Base-by-base conservation (phyloP, 2,329 filamentous ascomycete genomes). In the Arthrobotrys entomopaga region DNA sequence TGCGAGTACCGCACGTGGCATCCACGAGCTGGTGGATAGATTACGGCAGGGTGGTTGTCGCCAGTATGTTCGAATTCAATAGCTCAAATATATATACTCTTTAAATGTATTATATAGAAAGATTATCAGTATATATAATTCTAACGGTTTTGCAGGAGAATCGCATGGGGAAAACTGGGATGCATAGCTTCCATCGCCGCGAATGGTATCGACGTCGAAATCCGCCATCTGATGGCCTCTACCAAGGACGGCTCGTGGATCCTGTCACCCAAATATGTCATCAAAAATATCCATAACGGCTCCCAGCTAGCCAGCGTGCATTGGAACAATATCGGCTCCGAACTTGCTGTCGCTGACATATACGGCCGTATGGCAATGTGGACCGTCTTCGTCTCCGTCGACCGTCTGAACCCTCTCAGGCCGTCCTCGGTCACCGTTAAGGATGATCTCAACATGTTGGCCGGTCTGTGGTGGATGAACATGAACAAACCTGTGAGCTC, bases 131-230 rank as follows among this genome's bases (percentile, higher is more conserved):
- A 29, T 49, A 49, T 16, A 38, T 16, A 58, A 10, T 8, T 34
- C 29, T 19, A 80, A 74, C 78, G 65, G 20, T 43, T 29, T 10
- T 54, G 50, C 78, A 96, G 93, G 80, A 88, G 88, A 77, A 86
- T 97, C 63, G 89, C 91, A 29, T 98, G 94, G 93, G 97, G 94
- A 10, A 93, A 89, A 78, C 87, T 88, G 74, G 94, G 94, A 49
- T 92, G 90, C 72, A 91, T 98, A 77, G 93, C 93, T 26, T 90
- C 89, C 63, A 90, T 98, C 77, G 87, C 89, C 19, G 83, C 87
- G 15, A 90, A 93, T 81, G 90, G 91, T 26, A 86, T 86, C 54
- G 85, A 85, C 13, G 83, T 97, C 60, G 88, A 91, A 79, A 84
- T 96, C 52, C 88, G 89, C 71, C 89, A 91, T 79, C 84, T 97